Evolutionary conservation across 2,329 filamentous ascomycete genomes (phyloP), one percentile per base, ranked within the genome.

Genomic region (Rhinocladiella similis): DNA sequence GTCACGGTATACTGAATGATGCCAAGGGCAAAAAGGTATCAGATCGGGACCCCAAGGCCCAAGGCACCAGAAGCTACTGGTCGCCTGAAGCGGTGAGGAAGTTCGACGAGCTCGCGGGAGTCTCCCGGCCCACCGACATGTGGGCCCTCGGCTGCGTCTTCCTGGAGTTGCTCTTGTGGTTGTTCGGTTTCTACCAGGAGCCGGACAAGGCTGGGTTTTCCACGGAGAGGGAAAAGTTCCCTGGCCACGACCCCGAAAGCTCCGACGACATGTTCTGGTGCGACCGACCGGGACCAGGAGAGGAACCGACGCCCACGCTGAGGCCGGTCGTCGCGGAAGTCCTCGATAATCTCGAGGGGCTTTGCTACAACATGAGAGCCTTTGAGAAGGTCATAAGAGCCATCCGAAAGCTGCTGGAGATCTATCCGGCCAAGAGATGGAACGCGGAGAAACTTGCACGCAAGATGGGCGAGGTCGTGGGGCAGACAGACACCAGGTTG

Each of bases 111-210:
- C 29, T 9, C 10, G 29, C 25, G 3, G 29, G 6, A 10, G 63
- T 65, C 2, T 67, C 65, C 1, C 56, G 58, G 9, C 51, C 54
- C 2, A 64, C 63, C 22, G 67, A 68, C 43, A 54, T 68, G 4
- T 69, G 67, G 67, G 62, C 62, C 1, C 60, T 69, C 1, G 67
- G 67, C 2, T 69, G 67, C 33, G 54, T 69, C 1, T 68, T 54
- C 25, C 54, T 69, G 0, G 65, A 68, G 36, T 38, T 69, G 1
- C 20, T 66, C 7, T 47, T 60, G 1, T 69, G 67, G 67, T 12
- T 18, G 10, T 41, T 16, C 10, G 38, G 38, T 3, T 41, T 41
- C 18, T 41, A 16, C 12, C 38, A 16, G 38, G 38, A 41, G 2
- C 6, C 5, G 3, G n/a, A 19, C 5, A 5, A 19, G 14, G 18